Base-by-base conservation (phyloP, 2,329 filamentous ascomycete species). In the Parasarocladium wereldwijsianum region DNA sequence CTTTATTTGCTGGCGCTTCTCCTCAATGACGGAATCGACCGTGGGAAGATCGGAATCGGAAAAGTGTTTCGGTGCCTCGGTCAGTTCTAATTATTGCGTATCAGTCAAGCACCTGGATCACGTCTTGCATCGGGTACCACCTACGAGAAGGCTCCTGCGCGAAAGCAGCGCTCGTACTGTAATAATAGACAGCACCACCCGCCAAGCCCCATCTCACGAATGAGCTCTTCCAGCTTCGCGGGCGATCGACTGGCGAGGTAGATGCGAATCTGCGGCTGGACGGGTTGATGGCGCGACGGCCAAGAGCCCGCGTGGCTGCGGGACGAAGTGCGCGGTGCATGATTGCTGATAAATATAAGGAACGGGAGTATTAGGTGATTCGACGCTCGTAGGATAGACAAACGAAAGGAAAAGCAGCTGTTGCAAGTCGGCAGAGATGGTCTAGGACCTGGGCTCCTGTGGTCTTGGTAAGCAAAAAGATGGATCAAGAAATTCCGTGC, bases 161-260 rank as follows among this genome's bases (percentile, higher is more conserved):
- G 53, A 96, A 96, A 14, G 84, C 64, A 32, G 75, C 70, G 46
- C 78, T 87, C 6, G 85, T 94, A 61, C 85, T 93, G 55, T 96
- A 98, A 56, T 82, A 94, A 60, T 96, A 98, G 29, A 96, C 59
- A 26, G 77, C 74, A 13, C 68, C 83, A 35, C 62, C 65, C 1
- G 83, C 86, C 33, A 90, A 49, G 40, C 74, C 82, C 70, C 84
- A 78, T 60, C 87, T 70, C 44, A 70, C 51, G 4, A 65, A 66
- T 30, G 74, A 65, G 51, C 74, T 78, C 66, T 86, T 93, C 81
- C 83, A 93, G 50, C 75, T 80, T 51, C 83, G 63, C 44, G 72
- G 72, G 58, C 74, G 81, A 46, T 70, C 60, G 40, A 71, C 63
- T 4, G 77, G 51, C 32, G 69, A 69, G 32, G 69, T 70, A 33